Base-by-base conservation (phyloP, 257 asterid species). In the Linderniella brevidens region DNA sequence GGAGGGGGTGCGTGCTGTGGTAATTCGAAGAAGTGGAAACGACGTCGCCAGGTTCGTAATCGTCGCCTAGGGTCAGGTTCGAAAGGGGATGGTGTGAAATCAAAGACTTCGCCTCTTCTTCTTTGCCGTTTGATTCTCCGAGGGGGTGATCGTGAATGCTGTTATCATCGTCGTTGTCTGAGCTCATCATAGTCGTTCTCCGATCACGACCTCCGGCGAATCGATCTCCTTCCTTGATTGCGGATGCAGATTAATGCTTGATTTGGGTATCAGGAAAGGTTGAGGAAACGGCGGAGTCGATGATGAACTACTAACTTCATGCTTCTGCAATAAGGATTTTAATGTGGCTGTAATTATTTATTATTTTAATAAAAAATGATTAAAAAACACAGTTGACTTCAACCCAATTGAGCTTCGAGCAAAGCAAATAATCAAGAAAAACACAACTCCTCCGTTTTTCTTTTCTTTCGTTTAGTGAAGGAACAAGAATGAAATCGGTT, bases 1-100 rank as follows among this genome's bases (percentile, higher is more conserved):
- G 54, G 93, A 52, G 59, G 78, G 77, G 15, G 72, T 70, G 15
- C 78, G 81, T 92, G 72, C 80, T 88, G 63, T 75, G 72, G 70
- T 74, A 78, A 49, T 61, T 66, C 52, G 82, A 57, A 58, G 94
- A 80, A 64, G 65, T 59, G 55, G 77, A 68, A 42, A 67, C 55
- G 32, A 25, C 32, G 41, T 63, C 74, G 56, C 49, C 62, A 54
- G 47, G 59, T 52, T 46, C 72, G 55, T 54, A 60, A 42, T 17
- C 56, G 57, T 38, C 57, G 58, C 19, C 52, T 60, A 83, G 76
- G 55, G 66, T 53, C 52, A 80, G 74, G 82, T 71, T 25, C 6
- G 32, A 25, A 25, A 25, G 32, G 6, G 32, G 32, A 6, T 25
- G 32, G 32, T 25, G 32, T 2, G 32, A 25, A 25, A 25, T 25